Evolutionary conservation across 495 filamentous ascomycete genomes (phyloP), one percentile per base, ranked within the genome.

Genomic region (Choiromyces venosus): DNA sequence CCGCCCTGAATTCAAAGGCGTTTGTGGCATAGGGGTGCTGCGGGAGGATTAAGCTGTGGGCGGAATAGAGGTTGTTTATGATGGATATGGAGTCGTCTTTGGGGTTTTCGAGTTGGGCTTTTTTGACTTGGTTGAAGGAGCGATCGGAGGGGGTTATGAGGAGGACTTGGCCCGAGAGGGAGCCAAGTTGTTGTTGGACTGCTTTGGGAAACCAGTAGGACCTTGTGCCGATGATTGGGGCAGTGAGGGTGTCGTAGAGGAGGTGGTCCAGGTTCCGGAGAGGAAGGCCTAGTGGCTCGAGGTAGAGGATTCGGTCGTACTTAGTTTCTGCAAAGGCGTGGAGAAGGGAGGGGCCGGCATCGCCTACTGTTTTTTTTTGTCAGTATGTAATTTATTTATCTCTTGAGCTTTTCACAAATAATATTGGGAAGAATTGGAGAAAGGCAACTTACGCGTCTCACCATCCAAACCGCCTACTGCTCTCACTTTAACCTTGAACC

Each of bases 31-130:
- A 94, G 33, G 86, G 86, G 33, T 89, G 86, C 78, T 94, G 92
- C 4, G 93, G 93, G 0, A 96, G 84, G 18, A 95, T 87, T 78
- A 92, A 81, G 1, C 91, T 91, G 40, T 81, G 87, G 37, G 89
- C 85, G 0, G 83, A 85, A 71, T 91, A 94, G n/a, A 91, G 86
- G 1, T 83, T 79, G 77, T 94, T 94, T 93, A 92, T 91, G 72
- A 92, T 89, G 67, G 88, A 91, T 36, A 85, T 84, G 25, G 84
- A 83, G n/a, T 70, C 61, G 19, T 71, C 75, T 18, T 83, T 83
- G 66, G 75, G 71, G 21, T 72, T 74, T 21, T 83, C 83, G 66
- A 76, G 70, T 56, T 85, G 75, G 66, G 87, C 85, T 3, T 80
- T 78, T 21, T 86, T 84, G 79, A 87, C 83, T 46, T 92, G 82